These are phyloP conservation scores for Cicer judaicum DNA, from an alignment of 306 rosid genomes.

Conservation along the genomic window DNA sequence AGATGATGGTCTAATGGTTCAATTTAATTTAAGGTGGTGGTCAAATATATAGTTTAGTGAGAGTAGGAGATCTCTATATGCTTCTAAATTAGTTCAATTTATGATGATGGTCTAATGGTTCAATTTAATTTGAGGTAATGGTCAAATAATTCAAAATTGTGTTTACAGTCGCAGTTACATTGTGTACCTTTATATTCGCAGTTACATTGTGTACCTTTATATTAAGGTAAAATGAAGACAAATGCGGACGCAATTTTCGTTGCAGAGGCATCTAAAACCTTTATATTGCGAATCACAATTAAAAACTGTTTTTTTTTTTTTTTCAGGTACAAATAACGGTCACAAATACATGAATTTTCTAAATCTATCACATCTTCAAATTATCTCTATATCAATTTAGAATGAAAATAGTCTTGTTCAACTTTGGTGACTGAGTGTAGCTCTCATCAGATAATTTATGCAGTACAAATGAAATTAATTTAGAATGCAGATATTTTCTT, in stretches of 20 bases:
- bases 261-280: no score
- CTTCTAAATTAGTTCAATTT: slow-evolving; percentile 1
- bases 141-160: no score
- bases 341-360: neutral
- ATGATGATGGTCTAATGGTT: neutral
- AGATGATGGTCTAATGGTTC: neutral
- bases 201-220: no score
- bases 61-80: neutral
- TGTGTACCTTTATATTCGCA: no score
- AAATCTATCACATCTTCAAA: neutral
- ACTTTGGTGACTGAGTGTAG: neutral
- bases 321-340: neutral
- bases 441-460: neutral
- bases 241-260: no score
- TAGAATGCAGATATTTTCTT: neutral
- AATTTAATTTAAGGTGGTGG: no score
- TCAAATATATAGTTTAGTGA: slow-evolving; percentile 19
- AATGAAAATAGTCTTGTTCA: neutral
- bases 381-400: neutral
- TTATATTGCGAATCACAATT: no score
- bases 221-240: no score
- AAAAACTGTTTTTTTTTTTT: no score
- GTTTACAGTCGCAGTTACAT: no score
- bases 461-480: neutral
- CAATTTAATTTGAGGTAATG: no score